phyloP scores from a whole-genome alignment of 805 yeast genomes.

The Komagataella phaffii region DNA sequence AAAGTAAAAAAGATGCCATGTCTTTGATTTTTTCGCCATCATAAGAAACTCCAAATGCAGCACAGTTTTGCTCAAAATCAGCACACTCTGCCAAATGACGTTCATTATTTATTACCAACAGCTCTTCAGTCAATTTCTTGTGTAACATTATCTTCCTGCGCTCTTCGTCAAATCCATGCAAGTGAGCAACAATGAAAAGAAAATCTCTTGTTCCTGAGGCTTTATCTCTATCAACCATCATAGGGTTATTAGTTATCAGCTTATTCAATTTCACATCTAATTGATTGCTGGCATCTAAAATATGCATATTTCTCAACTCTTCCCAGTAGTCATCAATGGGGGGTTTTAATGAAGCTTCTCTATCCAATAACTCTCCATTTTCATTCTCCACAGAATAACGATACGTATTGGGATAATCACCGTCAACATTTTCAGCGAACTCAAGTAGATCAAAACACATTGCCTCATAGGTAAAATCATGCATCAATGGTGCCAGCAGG shows the following conservation, averaged over 20 bases:
- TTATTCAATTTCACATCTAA: slow-evolving; percentile 46
- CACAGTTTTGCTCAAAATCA: slow-evolving; percentile 74
- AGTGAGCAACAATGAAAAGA: slow-evolving; percentile 60
- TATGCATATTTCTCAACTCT: slow-evolving; percentile 58
- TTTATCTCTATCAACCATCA: slow-evolving; percentile 53
- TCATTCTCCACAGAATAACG: slow-evolving; percentile 45
- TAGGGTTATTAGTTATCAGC: slow-evolving; percentile 59
- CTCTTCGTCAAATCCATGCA: slow-evolving; percentile 55
- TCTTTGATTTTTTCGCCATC: slow-evolving; percentile 52
- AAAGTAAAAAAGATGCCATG: slow-evolving; percentile 46
- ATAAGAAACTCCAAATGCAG: slow-evolving; percentile 56
- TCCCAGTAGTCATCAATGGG: slow-evolving; percentile 56
- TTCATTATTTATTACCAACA: slow-evolving; percentile 42
- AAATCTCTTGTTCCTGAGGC: slow-evolving; percentile 60
- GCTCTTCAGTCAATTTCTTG: slow-evolving; percentile 48
- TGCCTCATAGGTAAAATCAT: slow-evolving; percentile 86
- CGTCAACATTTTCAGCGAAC: slow-evolving; percentile 4
- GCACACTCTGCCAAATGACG: slow-evolving; percentile 58
- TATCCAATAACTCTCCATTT: slow-evolving; percentile 25
- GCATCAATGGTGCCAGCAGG: slow-evolving; percentile 69
- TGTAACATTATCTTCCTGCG: slow-evolving; percentile 37
- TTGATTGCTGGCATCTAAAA: slow-evolving; percentile 57
- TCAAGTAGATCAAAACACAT: slow-evolving; percentile 59
- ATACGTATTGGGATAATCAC: slow-evolving; percentile 20
- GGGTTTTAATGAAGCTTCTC: slow-evolving; percentile 38